Evolutionary conservation across 371 early-diverging fungal species (phyloP).

Genomic region (Circinella umbellata): DNA sequence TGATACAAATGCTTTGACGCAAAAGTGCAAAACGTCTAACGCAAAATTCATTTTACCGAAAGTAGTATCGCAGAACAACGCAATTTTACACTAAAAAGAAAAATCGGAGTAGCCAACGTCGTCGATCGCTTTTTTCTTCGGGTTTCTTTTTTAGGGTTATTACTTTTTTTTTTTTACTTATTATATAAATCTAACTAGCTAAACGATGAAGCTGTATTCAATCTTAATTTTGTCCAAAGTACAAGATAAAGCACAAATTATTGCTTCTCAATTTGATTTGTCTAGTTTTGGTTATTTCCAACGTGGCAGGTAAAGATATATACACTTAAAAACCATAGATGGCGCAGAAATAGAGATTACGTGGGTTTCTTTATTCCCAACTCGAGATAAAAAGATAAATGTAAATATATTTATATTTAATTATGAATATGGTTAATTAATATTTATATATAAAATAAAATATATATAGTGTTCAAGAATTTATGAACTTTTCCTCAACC

Average conservation of each 20-base stretch:
- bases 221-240: conserved; percentile 57
- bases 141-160: no score
- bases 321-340: not conserved
- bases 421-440: no score
- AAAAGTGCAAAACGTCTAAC: no score
- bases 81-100: no score
- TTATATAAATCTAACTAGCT: not conserved
- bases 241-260: conserved; percentile 50
- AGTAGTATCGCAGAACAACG: no score
- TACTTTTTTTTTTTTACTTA: no score
- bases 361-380: not conserved
- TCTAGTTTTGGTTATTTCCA: conserved; percentile 90
- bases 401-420: not conserved
- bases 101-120: no score
- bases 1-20: no score
- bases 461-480: conserved; percentile 79
- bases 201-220: conserved; percentile 59
- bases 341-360: no score
- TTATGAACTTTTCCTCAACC: conserved; percentile 84
- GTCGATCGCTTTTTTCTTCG: no score
- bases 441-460: not conserved
- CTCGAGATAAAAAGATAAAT: not conserved
- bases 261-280: conserved; percentile 76
- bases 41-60: no score
- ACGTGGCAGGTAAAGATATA: conserved; percentile 72